Percentiles rank a stretch among this genome's conserved stretches.
Conservation (phyloP, 2,329 filamentous ascomycete species). For the Colletotrichum agaves region DNA sequence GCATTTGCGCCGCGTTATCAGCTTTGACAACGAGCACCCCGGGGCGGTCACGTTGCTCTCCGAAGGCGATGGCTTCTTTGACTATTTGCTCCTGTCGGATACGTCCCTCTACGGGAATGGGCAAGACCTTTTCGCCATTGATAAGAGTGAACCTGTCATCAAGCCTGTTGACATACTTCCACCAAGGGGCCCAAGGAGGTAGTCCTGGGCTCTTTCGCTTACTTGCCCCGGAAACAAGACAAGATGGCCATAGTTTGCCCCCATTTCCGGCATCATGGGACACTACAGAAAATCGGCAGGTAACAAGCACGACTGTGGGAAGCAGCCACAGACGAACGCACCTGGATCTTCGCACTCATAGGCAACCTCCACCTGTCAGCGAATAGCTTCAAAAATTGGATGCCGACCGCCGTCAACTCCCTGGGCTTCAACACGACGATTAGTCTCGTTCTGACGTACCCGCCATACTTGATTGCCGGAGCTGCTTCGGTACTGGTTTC, state of each 20-base stretch:
- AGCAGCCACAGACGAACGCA: constrained; percentile 56
- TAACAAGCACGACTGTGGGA: constrained; percentile 55
- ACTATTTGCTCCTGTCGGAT: constrained; percentile 48
- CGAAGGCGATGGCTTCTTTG: constrained; percentile 48
- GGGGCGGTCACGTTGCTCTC: constrained; percentile 45
- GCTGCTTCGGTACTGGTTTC: constrained; percentile 24
- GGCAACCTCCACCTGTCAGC: constrained; percentile 62
- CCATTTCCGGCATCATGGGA: no score
- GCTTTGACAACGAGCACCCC: constrained; percentile 48
- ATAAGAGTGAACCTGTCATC: constrained; percentile 52
- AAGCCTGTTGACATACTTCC: constrained; percentile 51
- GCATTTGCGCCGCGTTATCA: constrained; percentile 40
- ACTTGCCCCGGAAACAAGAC: no score
- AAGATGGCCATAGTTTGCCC: no score
- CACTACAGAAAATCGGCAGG: constrained; percentile 49
- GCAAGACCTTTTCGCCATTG: constrained; percentile 53
- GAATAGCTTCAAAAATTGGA: constrained; percentile 54
- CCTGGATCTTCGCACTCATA: constrained; percentile 62
- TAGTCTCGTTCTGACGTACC: constrained; percentile 55
- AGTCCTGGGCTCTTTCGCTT: no score
- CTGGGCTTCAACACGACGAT: constrained; percentile 53
- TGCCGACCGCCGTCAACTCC: constrained; percentile 39
- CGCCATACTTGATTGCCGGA: constrained; percentile 54
- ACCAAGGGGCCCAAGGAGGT: no score
- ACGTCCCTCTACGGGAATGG: constrained; percentile 47